phyloP scores from a whole-genome alignment of 495 filamentous ascomycete genomes.

The Glarea lozoyensis region DNA sequence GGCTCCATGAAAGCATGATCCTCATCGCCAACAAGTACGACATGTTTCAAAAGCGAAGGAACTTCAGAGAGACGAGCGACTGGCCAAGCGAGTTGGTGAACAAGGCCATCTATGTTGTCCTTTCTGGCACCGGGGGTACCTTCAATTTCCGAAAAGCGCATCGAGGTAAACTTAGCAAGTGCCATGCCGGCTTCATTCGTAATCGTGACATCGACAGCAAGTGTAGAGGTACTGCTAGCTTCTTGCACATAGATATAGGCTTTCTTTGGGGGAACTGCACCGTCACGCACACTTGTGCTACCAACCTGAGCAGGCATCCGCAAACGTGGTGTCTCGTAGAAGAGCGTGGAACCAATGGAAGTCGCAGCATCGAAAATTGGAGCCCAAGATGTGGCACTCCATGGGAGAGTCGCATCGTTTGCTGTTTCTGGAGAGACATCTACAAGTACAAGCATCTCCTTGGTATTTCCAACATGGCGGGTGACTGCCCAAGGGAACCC shows the following conservation, averaged over 20 bases:
- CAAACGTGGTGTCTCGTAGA: slow-evolving; percentile 29
- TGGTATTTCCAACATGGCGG: slow-evolving; percentile 29
- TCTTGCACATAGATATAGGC: neutral
- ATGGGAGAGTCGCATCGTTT: neutral
- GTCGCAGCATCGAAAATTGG: slow-evolving; percentile 36
- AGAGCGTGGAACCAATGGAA: slow-evolving; percentile 36
- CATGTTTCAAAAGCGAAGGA: neutral
- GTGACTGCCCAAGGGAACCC: slow-evolving; percentile 36
- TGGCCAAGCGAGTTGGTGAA: slow-evolving; percentile 1
- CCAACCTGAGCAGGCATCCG: slow-evolving; percentile 34
- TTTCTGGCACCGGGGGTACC: slow-evolving; percentile 1
- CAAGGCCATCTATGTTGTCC: neutral
- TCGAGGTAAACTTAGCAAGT: neutral
- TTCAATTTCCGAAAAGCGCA: neutral
- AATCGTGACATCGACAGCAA: slow-evolving; percentile 24
- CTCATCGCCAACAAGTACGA: neutral
- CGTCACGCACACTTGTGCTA: slow-evolving; percentile 16
- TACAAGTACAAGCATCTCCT: slow-evolving; percentile 36
- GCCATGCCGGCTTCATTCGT: slow-evolving; percentile 3
- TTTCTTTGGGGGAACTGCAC: neutral
- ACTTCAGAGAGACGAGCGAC: neutral
- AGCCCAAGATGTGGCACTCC: slow-evolving; percentile 29
- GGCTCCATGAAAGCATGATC: too few species aligned
- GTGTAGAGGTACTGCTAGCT: slow-evolving; percentile 13
- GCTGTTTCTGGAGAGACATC: slow-evolving; percentile 21